phyloP scores from a whole-genome alignment of 2,329 filamentous ascomycete genomes.

The Claviceps pazoutovae region DNA sequence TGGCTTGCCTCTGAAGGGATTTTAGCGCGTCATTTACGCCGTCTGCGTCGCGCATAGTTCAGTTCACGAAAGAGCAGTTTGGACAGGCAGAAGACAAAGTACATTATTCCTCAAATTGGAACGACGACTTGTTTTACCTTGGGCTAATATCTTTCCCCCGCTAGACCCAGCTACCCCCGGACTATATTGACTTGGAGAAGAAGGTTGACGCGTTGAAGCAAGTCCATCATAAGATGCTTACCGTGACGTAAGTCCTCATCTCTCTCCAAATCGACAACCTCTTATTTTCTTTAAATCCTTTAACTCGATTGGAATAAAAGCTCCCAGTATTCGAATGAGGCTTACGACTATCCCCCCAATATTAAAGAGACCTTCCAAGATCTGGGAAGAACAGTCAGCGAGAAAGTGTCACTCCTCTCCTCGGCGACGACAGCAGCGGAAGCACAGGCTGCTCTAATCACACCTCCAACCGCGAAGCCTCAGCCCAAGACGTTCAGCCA shows the following conservation, averaged over 20 bases:
- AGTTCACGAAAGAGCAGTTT: conserved; percentile 96
- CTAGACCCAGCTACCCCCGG: conserved; percentile 87
- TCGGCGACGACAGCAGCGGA: conserved; percentile 76
- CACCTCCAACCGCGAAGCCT: conserved; percentile 78
- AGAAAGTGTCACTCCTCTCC: conserved; percentile 86
- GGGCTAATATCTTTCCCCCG: conserved; percentile 7
- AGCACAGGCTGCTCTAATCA: conserved; percentile 85
- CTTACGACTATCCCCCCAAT: conserved; percentile 90
- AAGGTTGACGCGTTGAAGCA: conserved; percentile 93
- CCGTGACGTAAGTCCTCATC: conserved; percentile 66
- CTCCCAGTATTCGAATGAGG: conserved; percentile 82
- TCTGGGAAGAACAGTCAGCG: conserved; percentile 84
- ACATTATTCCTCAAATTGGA: background rate
- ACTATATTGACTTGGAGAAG: conserved; percentile 98
- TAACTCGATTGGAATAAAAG: conserved; percentile 27
- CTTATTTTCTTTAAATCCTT: background rate
- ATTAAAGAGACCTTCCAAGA: conserved; percentile 97
- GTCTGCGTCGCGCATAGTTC: conserved; percentile 84
- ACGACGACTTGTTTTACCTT: background rate
- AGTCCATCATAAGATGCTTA: conserved; percentile 92
- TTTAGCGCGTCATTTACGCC: conserved; percentile 75
- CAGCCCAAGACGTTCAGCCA: conserved; percentile 98
- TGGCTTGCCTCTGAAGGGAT: conserved; percentile 24
- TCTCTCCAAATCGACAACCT: background rate
- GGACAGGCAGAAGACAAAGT: conserved; percentile 93